Percentiles rank a stretch among this genome's conserved stretches.
Evolutionary conservation across 441 rosid genomes (phyloP).

Genomic region (Gossypium trilobum): DNA sequence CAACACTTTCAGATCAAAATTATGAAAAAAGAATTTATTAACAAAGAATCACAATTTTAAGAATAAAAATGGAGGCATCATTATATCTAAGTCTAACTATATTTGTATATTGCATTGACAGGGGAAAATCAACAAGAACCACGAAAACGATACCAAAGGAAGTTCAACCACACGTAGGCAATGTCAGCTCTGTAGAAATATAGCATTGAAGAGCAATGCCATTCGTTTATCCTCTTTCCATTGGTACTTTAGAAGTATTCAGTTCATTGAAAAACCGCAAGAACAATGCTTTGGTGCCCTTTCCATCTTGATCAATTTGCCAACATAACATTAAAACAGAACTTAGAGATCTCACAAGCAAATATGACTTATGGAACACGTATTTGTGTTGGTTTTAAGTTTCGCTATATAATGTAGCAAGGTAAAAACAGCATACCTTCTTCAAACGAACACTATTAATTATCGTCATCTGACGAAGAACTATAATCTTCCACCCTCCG

Average conservation of each 20-base stretch:
- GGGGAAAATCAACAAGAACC: neutral
- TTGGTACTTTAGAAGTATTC: neutral
- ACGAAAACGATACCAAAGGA: neutral
- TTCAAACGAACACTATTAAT: neutral
- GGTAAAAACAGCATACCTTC: neutral
- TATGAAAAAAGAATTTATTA: neutral
- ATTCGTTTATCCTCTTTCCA: neutral
- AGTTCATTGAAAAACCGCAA: neutral
- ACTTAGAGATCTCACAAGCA: neutral
- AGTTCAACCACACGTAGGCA: neutral
- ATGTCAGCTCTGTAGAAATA: neutral
- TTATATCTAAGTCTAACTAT: neutral
- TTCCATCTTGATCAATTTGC: neutral
- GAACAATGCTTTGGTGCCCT: neutral
- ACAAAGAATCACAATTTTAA: neutral
- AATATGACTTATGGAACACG: neutral
- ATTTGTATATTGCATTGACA: slow-evolving; percentile 1
- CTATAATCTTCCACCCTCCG: slow-evolving; percentile 31
- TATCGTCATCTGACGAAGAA: slow-evolving; percentile 31
- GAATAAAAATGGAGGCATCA: neutral
- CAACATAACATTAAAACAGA: neutral
- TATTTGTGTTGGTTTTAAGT: neutral
- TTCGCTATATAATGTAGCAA: neutral
- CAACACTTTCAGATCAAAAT: neutral
- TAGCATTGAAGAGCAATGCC: neutral